A percentile compares a stretch with the other conserved stretches of the same genome.
Evolutionary conservation across 768 basidiomycete species (phyloP).

Genomic region (Lactarius tabidus): DNA sequence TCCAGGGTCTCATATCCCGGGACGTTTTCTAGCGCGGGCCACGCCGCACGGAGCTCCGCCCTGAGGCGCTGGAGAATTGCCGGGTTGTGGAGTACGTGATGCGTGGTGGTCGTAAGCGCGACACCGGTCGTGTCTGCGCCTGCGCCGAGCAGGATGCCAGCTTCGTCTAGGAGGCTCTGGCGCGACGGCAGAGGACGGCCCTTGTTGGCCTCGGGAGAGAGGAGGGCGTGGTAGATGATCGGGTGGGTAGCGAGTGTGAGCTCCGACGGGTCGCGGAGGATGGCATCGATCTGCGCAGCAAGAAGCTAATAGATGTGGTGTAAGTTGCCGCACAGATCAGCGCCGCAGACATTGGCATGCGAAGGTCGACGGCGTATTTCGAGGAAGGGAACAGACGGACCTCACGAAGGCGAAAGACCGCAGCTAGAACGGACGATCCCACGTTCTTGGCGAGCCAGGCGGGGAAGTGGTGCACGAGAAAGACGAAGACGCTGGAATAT

Average conservation of each 20-base stretch:
- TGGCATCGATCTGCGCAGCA: conserved; percentile 25
- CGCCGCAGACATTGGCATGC: not conserved
- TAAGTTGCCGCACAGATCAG: not conserved
- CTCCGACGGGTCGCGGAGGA: conserved; percentile 28
- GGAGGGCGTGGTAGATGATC: conserved; percentile 37
- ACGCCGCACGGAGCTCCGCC: conserved; percentile 36
- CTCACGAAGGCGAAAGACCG: conserved; percentile 11
- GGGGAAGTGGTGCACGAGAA: conserved; percentile 4
- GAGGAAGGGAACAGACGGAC: conserved; percentile 10
- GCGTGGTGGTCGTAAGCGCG: conserved; percentile 36
- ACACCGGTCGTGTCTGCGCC: conserved; percentile 45
- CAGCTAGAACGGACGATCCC: conserved; percentile 7
- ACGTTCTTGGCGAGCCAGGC: conserved; percentile 8
- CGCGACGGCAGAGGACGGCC: conserved; percentile 32
- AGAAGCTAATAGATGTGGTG: conserved; percentile 13
- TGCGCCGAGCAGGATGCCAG: conserved; percentile 34
- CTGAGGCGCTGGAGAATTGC: conserved; percentile 32
- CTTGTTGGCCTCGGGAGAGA: conserved; percentile 26
- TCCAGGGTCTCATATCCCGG: conserved; percentile 38
- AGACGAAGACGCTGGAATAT: conserved; percentile 4
- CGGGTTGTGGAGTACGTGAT: conserved; percentile 36
- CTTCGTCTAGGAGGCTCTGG: conserved; percentile 29
- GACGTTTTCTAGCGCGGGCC: conserved; percentile 38
- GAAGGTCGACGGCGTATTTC: conserved; percentile 8
- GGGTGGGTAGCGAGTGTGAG: conserved; percentile 34